Evolutionary conservation across 225 moss, liverwort and hornwort species (phyloP).

Genomic region (Rhytidiadelphus loreus): DNA sequence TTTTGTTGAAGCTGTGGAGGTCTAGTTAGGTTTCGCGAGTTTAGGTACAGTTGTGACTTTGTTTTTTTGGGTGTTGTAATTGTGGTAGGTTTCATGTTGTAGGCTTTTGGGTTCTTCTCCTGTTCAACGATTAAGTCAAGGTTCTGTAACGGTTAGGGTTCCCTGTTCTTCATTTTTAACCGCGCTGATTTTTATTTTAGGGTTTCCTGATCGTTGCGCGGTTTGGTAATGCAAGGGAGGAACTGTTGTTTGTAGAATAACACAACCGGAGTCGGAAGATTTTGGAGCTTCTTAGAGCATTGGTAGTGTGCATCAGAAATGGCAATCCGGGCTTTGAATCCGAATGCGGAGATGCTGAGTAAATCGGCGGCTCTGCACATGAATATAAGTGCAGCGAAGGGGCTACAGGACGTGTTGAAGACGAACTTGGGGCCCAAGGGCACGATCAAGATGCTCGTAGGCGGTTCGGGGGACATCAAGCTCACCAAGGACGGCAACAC

Average conservation of each 20-base stretch:
- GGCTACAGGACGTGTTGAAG: slow-evolving; percentile 86
- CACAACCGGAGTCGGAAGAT: neutral
- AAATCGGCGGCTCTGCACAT: slow-evolving; percentile 90
- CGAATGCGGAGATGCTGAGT: slow-evolving; percentile 87
- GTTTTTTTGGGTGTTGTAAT: neutral
- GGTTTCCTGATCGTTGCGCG: neutral
- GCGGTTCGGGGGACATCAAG: slow-evolving; percentile 95
- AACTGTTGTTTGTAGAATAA: neutral
- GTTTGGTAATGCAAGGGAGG: neutral
- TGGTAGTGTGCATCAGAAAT: slow-evolving; percentile 9
- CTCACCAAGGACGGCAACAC: slow-evolving; percentile 98
- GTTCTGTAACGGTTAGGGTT: slow-evolving; percentile 1
- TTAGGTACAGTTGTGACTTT: neutral
- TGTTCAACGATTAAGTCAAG: neutral
- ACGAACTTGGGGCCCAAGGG: slow-evolving; percentile 96
- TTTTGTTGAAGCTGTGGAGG: neutral
- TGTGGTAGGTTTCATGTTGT: neutral
- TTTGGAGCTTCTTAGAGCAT: neutral
- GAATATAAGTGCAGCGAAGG: slow-evolving; percentile 95
- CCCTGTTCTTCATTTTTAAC: neutral
- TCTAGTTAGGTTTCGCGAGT: neutral
- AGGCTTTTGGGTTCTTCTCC: neutral
- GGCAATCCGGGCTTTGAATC: slow-evolving; percentile 80
- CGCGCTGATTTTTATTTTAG: neutral
- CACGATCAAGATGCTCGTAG: slow-evolving; percentile 97